phyloP scores from a whole-genome alignment of 305 asterid genomes.

The Solanum hybrid region DNA sequence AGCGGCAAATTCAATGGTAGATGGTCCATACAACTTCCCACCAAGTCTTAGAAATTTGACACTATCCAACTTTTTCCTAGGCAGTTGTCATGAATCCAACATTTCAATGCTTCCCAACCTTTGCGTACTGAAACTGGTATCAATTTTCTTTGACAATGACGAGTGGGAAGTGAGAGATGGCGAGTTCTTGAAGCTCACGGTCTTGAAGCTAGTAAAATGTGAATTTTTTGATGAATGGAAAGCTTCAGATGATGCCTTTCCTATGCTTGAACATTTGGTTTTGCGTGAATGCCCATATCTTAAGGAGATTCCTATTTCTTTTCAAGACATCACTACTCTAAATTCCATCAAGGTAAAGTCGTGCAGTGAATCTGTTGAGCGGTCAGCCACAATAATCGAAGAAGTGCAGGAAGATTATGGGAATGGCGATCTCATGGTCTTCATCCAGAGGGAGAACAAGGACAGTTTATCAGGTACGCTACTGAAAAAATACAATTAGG shows the following conservation, averaged over 20 bases:
- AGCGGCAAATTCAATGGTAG: rapidly evolving
- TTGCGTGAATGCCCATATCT: background rate
- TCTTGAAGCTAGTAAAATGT: background rate
- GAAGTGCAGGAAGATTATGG: too few species aligned
- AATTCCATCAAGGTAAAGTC: too few species aligned
- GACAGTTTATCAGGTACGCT: too few species aligned
- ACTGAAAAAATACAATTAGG: too few species aligned
- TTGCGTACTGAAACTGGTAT: background rate
- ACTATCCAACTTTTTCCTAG: background rate
- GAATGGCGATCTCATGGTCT: too few species aligned
- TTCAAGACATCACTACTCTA: too few species aligned
- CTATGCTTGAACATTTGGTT: background rate
- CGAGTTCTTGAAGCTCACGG: rapidly evolving
- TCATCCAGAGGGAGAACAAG: too few species aligned
- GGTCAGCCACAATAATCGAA: too few species aligned
- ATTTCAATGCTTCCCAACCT: background rate
- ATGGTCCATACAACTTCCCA: background rate
- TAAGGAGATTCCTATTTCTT: too few species aligned
- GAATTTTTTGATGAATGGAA: background rate
- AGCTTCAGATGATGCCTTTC: background rate
- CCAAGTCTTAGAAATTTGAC: background rate
- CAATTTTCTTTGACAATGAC: background rate
- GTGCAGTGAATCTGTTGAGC: too few species aligned
- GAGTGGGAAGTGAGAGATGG: background rate
- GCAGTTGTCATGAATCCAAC: background rate